Conservation (phyloP, 1,284 basidiomycete genomes). For the Ceratobasidium sp. region DNA sequence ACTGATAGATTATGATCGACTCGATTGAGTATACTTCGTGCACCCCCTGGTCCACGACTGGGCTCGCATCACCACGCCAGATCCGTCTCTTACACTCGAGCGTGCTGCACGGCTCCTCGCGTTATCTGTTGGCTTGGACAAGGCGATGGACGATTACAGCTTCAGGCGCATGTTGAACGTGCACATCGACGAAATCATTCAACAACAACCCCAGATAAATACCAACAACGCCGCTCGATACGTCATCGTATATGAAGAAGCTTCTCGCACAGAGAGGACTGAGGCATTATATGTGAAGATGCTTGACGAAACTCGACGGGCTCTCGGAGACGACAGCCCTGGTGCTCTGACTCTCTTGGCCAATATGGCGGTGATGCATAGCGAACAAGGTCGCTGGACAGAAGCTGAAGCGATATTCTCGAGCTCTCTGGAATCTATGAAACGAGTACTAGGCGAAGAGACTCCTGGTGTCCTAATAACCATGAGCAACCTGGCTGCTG, state of each 20-base stretch:
- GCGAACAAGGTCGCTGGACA: not conserved
- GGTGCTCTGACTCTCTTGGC: not conserved
- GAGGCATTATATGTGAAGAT: not conserved
- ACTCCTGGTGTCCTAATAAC: not conserved
- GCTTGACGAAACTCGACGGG: not conserved
- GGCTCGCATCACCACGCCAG: not conserved
- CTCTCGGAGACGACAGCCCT: not conserved
- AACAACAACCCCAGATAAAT: not conserved
- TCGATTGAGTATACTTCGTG: not conserved
- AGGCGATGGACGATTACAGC: not conserved
- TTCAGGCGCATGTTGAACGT: not conserved
- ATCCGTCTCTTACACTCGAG: not conserved
- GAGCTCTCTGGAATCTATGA: not conserved
- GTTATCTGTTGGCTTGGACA: not conserved
- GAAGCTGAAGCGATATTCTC: not conserved
- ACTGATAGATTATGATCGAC: slow-evolving; percentile 7
- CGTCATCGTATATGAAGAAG: not conserved
- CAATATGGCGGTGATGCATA: not conserved
- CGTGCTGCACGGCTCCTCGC: not conserved
- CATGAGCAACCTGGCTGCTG: not conserved
- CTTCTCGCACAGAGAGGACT: not conserved
- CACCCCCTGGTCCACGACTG: slow-evolving; percentile 12
- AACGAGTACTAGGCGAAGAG: not conserved
- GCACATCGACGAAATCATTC: slow-evolving; percentile 4
- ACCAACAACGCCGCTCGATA: slow-evolving; percentile 7